A percentile compares a stretch with the other conserved stretches of the same genome.
Conservation (phyloP, 2,329 filamentous ascomycete species). For the Grosmannia clavigera region DNA sequence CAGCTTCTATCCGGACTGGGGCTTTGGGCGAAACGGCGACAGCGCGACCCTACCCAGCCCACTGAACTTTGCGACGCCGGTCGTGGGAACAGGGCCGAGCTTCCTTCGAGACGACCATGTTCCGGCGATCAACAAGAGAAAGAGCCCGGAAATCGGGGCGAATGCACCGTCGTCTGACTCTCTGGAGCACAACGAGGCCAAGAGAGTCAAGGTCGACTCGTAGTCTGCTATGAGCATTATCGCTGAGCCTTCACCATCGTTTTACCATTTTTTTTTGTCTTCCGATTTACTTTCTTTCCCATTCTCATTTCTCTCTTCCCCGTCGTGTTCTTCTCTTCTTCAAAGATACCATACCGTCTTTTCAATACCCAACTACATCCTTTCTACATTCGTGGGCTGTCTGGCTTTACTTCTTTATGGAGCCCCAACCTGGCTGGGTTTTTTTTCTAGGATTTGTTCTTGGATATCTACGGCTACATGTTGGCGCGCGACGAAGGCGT, state of each 20-base stretch:
- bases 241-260: neutral
- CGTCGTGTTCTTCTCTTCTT: neutral
- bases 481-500: neutral
- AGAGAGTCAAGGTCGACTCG: slow-evolving; percentile 39
- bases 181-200: slow-evolving; percentile 33
- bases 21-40: slow-evolving; percentile 53
- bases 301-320: too few relatives aligned
- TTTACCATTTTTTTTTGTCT: neutral
- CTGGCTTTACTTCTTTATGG: neutral
- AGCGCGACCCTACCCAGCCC: slow-evolving; percentile 86
- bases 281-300: too few relatives aligned
- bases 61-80: slow-evolving; percentile 80
- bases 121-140: slow-evolving; percentile 33
- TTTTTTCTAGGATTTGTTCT: neutral
- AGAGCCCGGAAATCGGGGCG: slow-evolving; percentile 39
- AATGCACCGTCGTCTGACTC: slow-evolving; percentile 27
- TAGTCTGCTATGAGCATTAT: slow-evolving; percentile 10
- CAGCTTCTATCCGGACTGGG: slow-evolving; percentile 88
- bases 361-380: neutral
- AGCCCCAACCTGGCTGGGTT: neutral
- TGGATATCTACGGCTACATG: neutral
- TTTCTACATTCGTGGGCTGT: neutral
- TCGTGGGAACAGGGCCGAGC: slow-evolving; percentile 47
- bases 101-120: slow-evolving; percentile 45
- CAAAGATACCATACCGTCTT: neutral